Conservation (phyloP, 2,329 filamentous ascomycete species). For the Huntiella decipiens region DNA sequence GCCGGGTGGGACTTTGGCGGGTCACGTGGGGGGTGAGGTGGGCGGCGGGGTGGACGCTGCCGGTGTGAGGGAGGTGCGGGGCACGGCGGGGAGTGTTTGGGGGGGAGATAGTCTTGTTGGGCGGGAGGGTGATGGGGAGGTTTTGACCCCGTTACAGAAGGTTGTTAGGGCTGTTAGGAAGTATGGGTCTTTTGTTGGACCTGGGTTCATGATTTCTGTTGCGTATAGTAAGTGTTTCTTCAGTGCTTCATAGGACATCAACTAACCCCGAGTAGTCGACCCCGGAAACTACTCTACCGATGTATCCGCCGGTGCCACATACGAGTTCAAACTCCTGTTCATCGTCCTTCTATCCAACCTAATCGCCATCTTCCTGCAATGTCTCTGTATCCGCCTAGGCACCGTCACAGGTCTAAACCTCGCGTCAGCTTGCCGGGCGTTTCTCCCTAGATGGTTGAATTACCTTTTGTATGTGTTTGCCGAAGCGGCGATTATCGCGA, state of each 20-base stretch:
- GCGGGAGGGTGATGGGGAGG: background rate
- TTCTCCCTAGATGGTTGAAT: slow-evolving; percentile 47
- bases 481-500: slow-evolving; percentile 51
- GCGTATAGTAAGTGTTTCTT: slow-evolving; percentile 29
- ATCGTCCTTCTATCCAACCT: slow-evolving; percentile 50
- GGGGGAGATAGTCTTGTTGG: background rate
- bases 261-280: slow-evolving; percentile 23
- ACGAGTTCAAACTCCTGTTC: slow-evolving; percentile 47
- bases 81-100: background rate
- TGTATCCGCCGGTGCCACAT: slow-evolving; percentile 47
- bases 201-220: slow-evolving; percentile 45
- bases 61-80: background rate
- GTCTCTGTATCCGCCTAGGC: slow-evolving; percentile 48
- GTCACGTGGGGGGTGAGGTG: background rate
- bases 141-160: slow-evolving; percentile 4
- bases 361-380: slow-evolving; percentile 53
- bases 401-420: slow-evolving; percentile 50
- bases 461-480: slow-evolving; percentile 41
- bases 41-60: slow-evolving; percentile 9
- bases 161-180: background rate
- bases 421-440: slow-evolving; percentile 44
- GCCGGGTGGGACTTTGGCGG: background rate
- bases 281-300: slow-evolving; percentile 53
- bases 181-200: slow-evolving; percentile 31
- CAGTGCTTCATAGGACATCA: background rate